Evolutionary conservation across 345 rosid species (phyloP).

Genomic region (Arabis alpina): DNA sequence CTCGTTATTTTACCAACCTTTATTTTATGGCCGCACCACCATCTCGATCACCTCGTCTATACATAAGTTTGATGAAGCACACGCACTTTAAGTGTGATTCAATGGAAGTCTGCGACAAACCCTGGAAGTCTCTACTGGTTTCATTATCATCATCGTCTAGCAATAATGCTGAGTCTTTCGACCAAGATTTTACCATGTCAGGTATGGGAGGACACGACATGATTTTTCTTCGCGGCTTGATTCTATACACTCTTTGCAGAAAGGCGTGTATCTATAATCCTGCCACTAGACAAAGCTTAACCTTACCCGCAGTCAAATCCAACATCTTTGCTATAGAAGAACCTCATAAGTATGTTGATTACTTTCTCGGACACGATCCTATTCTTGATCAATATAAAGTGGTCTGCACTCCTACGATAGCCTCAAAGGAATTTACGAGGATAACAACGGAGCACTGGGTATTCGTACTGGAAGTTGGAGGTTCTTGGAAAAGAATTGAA

Average conservation of each 20-base stretch:
- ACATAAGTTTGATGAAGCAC: not conserved
- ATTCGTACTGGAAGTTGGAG: slow-evolving; percentile 13
- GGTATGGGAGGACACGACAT: not conserved
- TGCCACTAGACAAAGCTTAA: not conserved
- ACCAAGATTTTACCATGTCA: not conserved
- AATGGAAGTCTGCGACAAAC: not conserved
- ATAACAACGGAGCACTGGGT: not conserved
- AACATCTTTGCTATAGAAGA: too few species aligned
- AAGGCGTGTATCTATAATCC: too few species aligned
- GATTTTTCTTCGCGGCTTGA: not conserved
- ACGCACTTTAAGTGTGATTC: not conserved
- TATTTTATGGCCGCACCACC: not conserved
- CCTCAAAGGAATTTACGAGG: not conserved
- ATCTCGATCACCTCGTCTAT: not conserved
- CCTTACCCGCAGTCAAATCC: too few species aligned
- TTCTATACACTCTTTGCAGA: too few species aligned
- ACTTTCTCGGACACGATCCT: slow-evolving; percentile 13
- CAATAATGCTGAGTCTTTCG: not conserved
- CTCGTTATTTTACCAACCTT: not conserved
- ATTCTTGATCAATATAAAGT: slow-evolving; percentile 32
- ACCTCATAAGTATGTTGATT: not conserved
- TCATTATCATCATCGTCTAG: not conserved
- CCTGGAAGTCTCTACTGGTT: not conserved
- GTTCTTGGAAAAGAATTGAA: slow-evolving; percentile 15
- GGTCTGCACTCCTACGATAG: not conserved